Evolutionary conservation across 1,284 basidiomycete genomes (phyloP), one percentile per base, ranked within the genome.

Genomic region (Somion occarium): DNA sequence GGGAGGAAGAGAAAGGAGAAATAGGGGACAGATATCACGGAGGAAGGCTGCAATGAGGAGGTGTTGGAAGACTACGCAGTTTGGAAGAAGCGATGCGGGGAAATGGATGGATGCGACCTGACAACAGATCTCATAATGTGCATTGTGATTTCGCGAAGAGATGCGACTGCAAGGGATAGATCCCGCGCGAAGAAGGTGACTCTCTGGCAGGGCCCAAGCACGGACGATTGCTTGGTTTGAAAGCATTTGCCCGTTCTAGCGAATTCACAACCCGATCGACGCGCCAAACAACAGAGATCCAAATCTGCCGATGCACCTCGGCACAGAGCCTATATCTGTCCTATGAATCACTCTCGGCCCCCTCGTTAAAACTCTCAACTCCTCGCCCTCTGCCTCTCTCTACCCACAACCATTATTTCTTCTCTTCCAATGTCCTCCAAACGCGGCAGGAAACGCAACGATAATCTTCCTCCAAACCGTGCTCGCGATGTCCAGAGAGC

Each of bases 401-500:
- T 53, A 55, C 54, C 51, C 51, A 54, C 55, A 50, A 56, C 53
- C 49, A 53, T 54, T 49, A 30, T 55, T 53, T 47, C 42, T 26
- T 41, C 51, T 27, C 55, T 56, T 47, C 53, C 49, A 48, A 89
- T 88, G 87, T 88, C 87, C 59, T 90, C 88, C 53, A 91, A 89
- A 70, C 84, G 92, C 61, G 92, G 92, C 55, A 83, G 92, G 63
- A 94, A 94, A 68, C 80, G 91, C 67, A 94, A 95, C 72, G 90
- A 94, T 70, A 89, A 88, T 64, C 82, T 95, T 38, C 92, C 92
- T 56, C 92, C 92, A 30, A 94, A 94, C 64, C 84, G 93, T 55
- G 93, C 93, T 25, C 76, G 93, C 51, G 93, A 96, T 65, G 92
- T 96, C 26, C 93, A 97, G 69, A 76, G 93, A 58, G 93, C 93